These are phyloP conservation scores for Wickerhamomyces bovis DNA, from an alignment of 805 yeast species.

Conservation along the genomic window DNA sequence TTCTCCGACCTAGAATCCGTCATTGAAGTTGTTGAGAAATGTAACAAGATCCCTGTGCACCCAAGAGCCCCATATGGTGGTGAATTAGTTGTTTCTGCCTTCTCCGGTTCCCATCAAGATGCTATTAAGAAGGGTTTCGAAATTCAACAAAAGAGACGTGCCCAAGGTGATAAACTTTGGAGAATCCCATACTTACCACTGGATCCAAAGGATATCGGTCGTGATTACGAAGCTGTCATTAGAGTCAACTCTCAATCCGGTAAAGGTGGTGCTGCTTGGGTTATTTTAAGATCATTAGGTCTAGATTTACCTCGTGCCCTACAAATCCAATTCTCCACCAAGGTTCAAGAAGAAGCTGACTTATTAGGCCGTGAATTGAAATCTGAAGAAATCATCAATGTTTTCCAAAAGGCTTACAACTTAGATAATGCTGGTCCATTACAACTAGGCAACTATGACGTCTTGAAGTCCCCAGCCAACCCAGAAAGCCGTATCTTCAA, in stretches of 20 bases:
- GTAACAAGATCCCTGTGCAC: conserved; percentile 70
- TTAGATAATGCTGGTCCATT: conserved; percentile 33
- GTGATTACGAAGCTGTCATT: conserved; percentile 76
- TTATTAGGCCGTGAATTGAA: conserved; percentile 61
- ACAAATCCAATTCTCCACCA: conserved; percentile 61
- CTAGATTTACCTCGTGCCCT: conserved; percentile 67
- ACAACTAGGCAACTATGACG: conserved; percentile 36
- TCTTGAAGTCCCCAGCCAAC: conserved; percentile 26
- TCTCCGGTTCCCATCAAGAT: conserved; percentile 69
- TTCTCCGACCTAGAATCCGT: conserved; percentile 62
- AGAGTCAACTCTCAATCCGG: conserved; percentile 86
- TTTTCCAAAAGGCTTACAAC: conserved; percentile 54
- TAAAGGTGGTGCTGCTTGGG: conserved; percentile 87
- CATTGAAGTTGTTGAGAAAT: conserved; percentile 65
- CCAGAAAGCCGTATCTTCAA: conserved; percentile 37
- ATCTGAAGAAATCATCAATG: conserved; percentile 53
- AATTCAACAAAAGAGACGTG: conserved; percentile 44
- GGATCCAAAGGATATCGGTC: conserved; percentile 77
- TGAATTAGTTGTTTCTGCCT: conserved; percentile 71
- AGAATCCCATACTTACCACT: conserved; percentile 70
- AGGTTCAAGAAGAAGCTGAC: conserved; percentile 64
- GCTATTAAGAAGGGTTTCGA: conserved; percentile 64
- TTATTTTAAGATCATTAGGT: conserved; percentile 62
- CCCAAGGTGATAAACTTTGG: conserved; percentile 50
- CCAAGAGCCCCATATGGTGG: conserved; percentile 81